Evolutionary conservation across 2,329 filamentous ascomycete species (phyloP), one percentile per base, ranked within the genome.

Genomic region (Neofusicoccum cordaticola): DNA sequence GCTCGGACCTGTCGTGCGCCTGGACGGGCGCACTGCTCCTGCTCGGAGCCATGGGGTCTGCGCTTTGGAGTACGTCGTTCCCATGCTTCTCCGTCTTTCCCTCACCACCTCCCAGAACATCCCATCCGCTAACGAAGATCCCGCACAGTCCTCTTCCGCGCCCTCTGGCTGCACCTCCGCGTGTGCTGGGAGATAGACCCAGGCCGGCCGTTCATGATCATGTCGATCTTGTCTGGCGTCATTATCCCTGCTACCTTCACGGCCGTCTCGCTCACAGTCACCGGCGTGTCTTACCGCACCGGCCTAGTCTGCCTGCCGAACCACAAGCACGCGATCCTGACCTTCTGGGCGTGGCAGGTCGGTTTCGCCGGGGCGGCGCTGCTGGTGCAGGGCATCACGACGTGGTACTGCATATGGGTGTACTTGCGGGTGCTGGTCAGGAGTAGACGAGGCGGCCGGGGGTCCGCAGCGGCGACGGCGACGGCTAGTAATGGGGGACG

Each of bases 21-120:
- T 87, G 91, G 62, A 94, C 91, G 0, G 93, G 93, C 2, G 84
- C 90, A 1, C 85, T 96, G 63, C 78, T 96, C 37, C 83, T 95
- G 31, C 84, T 92, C 34, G 93, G 93, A 50, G 91, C 91, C 44
- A 92, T 91, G 85, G 83, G 86, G 44, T 89, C 87, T 52, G 86
- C 94, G 17, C 86, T 93, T 76, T 97, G 93, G 92, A 81, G 78
- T 84, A 74, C 67, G 78, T 71, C 6, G 6, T 35, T 9, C 17
- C n/a, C 22, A 4, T 27, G 2, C 11, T 41, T 56, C 4, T n/a
- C 1, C 34, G 31, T 15, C 42, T 17, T 17, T 17, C 5, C n/a
- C 22, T 22, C 22, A 22, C 22, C 22, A 3, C 22, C 22, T 22
- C 22, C 22, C 22, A 22, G 22, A 22, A 22, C 22, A 22, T 22